Base-by-base conservation (phyloP, 2,329 filamentous ascomycete genomes). In the Diplodia mutila region DNA sequence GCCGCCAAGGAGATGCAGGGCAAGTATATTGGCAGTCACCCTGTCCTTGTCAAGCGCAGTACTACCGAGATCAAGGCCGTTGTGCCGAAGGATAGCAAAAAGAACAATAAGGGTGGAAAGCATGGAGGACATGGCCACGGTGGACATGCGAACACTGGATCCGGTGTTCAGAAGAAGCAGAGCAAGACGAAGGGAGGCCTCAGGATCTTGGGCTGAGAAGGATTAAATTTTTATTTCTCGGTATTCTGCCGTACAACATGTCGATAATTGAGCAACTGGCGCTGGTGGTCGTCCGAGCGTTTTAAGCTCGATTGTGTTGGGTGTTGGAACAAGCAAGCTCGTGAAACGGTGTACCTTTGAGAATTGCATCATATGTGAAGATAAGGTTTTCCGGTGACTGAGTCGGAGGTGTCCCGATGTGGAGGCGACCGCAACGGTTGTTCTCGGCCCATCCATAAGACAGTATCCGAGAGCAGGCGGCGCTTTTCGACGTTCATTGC, bases 1-100 rank as follows among this genome's bases (percentile, higher is more conserved):
- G 94, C 95, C 1, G 94, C 93, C 74, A 93, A 95, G 81, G 94
- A 98, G 82, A 98, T 98, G 95, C 92, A 97, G 75, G 94, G 94
- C 73, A 98, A 99, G 82, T 99, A 99, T 80, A 98, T 99, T 76
- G 94, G 97, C 74, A 97, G 93, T 78, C 95, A 98, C 79, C 95
- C 95, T 0, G 92, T 97, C 32, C 84, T 92, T 29, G 87, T 98
- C 72, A 90, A 91, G 79, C 92, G 95, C 78, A 93, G 92, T 71
- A 97, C 90, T 72, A 97, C 94, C 6, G 94, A 98, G 79, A 93
- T 99, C 79, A 93, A 92, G 76, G 88, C 93, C 4, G 85, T 89
- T 14, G 85, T 85, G n/a, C 85, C 87, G 69, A 79, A 79, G 69
- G 79, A 83, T 37, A 77, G 80, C 63, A 77, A 53, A 29, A 76